These are phyloP conservation scores for Exophiala alcalophila DNA, from an alignment of 2,329 filamentous ascomycete genomes.

Conservation along the genomic window DNA sequence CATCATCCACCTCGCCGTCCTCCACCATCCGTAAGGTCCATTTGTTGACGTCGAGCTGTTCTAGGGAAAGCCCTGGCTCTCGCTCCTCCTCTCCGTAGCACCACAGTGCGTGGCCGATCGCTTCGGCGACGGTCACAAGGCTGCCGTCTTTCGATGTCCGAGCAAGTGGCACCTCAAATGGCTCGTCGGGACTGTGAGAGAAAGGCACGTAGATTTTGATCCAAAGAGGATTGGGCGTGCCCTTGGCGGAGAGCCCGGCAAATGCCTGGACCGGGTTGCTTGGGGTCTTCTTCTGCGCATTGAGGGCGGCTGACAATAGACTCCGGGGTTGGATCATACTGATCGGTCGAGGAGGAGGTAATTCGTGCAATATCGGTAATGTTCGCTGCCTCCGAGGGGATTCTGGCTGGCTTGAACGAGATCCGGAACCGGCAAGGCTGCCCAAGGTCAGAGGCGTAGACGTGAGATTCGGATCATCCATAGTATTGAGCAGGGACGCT, in stretches of 20 bases:
- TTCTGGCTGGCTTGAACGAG: conserved; percentile 31
- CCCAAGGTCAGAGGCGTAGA: conserved; percentile 48
- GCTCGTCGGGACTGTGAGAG: conserved; percentile 54
- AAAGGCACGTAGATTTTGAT: conserved; percentile 63
- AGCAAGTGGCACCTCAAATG: conserved; percentile 57
- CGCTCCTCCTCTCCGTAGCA: conserved; percentile 58
- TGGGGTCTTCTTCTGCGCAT: conserved; percentile 54
- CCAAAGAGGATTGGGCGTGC: conserved; percentile 59
- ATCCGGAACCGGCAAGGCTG: conserved; percentile 31
- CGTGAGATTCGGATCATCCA: conserved; percentile 43
- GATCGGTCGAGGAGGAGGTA: conserved; percentile 61
- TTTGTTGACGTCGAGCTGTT: conserved; percentile 58
- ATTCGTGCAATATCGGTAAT: conserved; percentile 51
- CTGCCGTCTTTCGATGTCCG: conserved; percentile 55
- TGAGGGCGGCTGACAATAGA: conserved; percentile 56
- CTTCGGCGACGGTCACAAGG: conserved; percentile 58
- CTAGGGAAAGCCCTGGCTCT: conserved; percentile 51
- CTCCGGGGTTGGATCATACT: conserved; percentile 58
- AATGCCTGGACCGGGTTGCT: conserved; percentile 62
- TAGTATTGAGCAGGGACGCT: conserved; percentile 54
- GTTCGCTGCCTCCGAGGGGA: conserved; percentile 55
- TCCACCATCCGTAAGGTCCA: conserved; percentile 68
- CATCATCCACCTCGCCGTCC: conserved; percentile 64
- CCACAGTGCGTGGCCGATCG: conserved; percentile 63
- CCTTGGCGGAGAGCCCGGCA: conserved; percentile 58